Base-by-base conservation (phyloP, 2,329 filamentous ascomycete species). In the Pseudogymnoascus sp. region DNA sequence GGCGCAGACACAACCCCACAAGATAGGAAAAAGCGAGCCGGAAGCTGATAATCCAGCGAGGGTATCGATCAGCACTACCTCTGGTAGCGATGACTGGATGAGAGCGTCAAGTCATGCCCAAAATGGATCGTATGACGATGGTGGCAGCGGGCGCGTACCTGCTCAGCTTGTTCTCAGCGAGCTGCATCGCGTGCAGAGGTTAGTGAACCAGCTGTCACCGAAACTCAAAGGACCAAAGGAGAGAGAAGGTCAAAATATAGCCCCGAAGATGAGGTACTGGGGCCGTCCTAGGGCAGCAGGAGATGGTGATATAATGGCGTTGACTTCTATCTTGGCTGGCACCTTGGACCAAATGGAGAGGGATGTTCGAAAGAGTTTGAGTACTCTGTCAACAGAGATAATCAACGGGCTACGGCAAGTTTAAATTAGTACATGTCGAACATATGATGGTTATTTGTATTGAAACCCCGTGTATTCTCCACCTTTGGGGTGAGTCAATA, bases 101-200 rank as follows among this genome's bases (percentile, higher is more conserved):
- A 21, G n/a, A 10, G 25, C 11, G 51, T 28, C 28, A 14, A 34
- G 10, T 21, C n/a, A 57, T 57, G 14, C 16, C 10, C 28, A 14
- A 5, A 14, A 14, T 2, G 25, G 4, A 4, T 34, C 16, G 28
- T 21, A 34, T 57, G 51, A 19, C 6, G n/a, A 57, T n/a, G 4
- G 14, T 8, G 28, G 28, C 2, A 60, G 60, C 2, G 66, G 57
- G 8, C 68, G 72, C 21, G 70, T 73, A 68, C 68, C 70, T 1
- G 71, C 72, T n/a, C 75, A 76, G 68, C 67, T 74, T 10, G 70
- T 77, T 14, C 71, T 77, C 16, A 68, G 71, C 48, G 73, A 77
- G 64, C 68, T 77, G 41, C 73, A 77, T 65, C 73, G 72, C 37
- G 74, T 73, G 6, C 74, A 74, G 65, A 65, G 69, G 11, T 65